These are phyloP conservation scores for Cutaneotrichosporon dermatis DNA, from an alignment of 1,284 basidiomycete genomes.

Conservation along the genomic window DNA sequence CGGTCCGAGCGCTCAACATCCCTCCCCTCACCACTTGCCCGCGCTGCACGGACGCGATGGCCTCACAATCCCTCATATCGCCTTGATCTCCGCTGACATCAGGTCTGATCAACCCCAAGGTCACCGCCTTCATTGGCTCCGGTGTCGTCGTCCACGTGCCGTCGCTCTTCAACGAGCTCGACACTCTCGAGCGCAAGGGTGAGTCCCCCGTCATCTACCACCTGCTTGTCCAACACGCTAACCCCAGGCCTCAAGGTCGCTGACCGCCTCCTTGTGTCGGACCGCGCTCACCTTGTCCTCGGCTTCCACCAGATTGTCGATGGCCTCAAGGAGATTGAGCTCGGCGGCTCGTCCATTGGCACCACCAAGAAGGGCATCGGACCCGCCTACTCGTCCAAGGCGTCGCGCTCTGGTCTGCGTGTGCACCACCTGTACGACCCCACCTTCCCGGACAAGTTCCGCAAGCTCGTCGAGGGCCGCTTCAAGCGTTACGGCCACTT, in stretches of 20 bases:
- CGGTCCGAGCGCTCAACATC: too few species aligned
- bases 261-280: conserved; percentile 83
- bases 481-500: conserved; percentile 98
- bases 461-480: conserved; percentile 90
- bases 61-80: not conserved
- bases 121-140: conserved; percentile 82
- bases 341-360: conserved; percentile 90
- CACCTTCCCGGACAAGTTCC: conserved; percentile 84
- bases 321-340: conserved; percentile 94
- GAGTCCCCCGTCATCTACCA: conserved; percentile 16
- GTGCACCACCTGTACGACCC: conserved; percentile 95
- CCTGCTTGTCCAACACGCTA: too few species aligned
- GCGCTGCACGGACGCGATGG: too few species aligned
- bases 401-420: conserved; percentile 89
- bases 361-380: conserved; percentile 98
- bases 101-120: conserved; percentile 87
- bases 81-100: conserved; percentile 4
- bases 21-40: too few species aligned
- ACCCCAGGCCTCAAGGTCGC: conserved; percentile 75
- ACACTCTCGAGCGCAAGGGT: conserved; percentile 83
- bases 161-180: conserved; percentile 90
- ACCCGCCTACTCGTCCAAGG: conserved; percentile 96
- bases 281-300: conserved; percentile 94
- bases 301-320: conserved; percentile 99
- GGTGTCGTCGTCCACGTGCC: conserved; percentile 95